Conservation (phyloP, 805 yeast genomes). For the Starmerella ratchasimensis region DNA sequence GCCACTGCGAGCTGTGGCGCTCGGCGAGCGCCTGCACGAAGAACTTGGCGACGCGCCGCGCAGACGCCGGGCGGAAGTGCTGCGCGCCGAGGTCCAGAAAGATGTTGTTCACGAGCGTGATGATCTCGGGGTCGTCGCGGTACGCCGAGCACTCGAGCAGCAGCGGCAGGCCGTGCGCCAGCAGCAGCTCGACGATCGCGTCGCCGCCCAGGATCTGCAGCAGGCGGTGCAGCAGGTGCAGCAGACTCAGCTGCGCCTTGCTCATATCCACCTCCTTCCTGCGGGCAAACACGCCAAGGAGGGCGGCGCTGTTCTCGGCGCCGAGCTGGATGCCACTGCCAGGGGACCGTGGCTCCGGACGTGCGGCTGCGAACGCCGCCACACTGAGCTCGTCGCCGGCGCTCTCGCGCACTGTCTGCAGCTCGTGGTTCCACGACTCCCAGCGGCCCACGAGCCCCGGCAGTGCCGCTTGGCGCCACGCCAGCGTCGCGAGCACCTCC, state of each 20-base stretch:
- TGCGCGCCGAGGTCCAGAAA: constrained; percentile 36
- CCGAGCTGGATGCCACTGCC: too few relatives aligned
- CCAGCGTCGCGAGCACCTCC: constrained; percentile 5
- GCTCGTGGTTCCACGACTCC: constrained; percentile 11
- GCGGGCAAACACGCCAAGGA: too few relatives aligned
- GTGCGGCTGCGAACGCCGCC: constrained; percentile 1
- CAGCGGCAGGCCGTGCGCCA: constrained; percentile 50
- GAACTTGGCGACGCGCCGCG: not conserved
- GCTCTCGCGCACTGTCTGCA: constrained; percentile 12
- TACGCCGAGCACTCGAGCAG: constrained; percentile 47
- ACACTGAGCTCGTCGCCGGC: constrained; percentile 9
- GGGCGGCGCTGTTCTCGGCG: too few relatives aligned
- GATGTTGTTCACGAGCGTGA: constrained; percentile 33
- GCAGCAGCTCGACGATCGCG: constrained; percentile 39
- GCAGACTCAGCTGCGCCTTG: constrained; percentile 11
- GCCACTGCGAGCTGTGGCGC: constrained; percentile 32
- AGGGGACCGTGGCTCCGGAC: not conserved
- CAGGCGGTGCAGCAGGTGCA: constrained; percentile 28
- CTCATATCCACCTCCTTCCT: too few relatives aligned
- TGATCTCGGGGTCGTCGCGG: constrained; percentile 62
- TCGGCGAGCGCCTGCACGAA: not conserved
- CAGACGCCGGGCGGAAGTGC: constrained; percentile 32
- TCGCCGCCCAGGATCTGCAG: constrained; percentile 41
- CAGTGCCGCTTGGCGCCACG: constrained; percentile 5
- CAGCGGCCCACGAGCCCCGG: constrained; percentile 1